These are phyloP conservation scores for Sphagnum fallax DNA, from an alignment of 228 moss, liverwort and hornwort species.

Conservation along the genomic window DNA sequence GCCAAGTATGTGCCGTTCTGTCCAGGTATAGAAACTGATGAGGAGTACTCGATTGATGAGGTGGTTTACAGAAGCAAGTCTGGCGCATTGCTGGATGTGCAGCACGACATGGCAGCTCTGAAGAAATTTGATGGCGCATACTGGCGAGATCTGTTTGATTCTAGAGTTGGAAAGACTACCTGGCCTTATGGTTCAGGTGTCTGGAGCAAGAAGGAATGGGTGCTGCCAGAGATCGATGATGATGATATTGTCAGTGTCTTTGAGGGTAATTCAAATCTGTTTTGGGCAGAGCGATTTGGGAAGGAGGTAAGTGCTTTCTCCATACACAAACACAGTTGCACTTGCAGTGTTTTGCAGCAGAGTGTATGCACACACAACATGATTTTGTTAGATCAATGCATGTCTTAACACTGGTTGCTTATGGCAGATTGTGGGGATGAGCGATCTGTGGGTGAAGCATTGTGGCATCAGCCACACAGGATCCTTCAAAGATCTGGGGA, in stretches of 20 bases:
- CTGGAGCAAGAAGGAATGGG: conserved; percentile 99
- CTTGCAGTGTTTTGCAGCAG: no score
- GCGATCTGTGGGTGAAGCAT: conserved; percentile 96
- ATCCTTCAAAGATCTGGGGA: conserved; percentile 96
- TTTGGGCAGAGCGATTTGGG: conserved; percentile 98
- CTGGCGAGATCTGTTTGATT: conserved; percentile 93
- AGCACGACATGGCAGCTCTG: conserved; percentile 85
- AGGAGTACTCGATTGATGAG: conserved; percentile 92
- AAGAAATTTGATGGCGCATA: conserved; percentile 76
- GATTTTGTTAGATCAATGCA: no score
- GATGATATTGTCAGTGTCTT: conserved; percentile 97
- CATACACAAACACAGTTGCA: not conserved
- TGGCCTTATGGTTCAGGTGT: conserved; percentile 99
- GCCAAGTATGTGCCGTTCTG: conserved; percentile 96
- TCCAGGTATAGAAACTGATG: conserved; percentile 48
- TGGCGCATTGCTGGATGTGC: conserved; percentile 73
- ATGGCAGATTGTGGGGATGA: conserved; percentile 70
- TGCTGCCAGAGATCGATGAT: conserved; percentile 82
- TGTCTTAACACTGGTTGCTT: no score
- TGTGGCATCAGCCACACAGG: conserved; percentile 99
- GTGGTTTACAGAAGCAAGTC: conserved; percentile 93
- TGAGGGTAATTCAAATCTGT: conserved; percentile 95
- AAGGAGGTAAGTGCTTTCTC: conserved; percentile 37
- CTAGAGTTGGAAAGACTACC: conserved; percentile 92
- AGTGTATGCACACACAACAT: no score